Percentiles rank a stretch among this genome's conserved stretches.
Conservation (phyloP, 768 basidiomycete genomes). For the Phlegmacium glaucopus region DNA sequence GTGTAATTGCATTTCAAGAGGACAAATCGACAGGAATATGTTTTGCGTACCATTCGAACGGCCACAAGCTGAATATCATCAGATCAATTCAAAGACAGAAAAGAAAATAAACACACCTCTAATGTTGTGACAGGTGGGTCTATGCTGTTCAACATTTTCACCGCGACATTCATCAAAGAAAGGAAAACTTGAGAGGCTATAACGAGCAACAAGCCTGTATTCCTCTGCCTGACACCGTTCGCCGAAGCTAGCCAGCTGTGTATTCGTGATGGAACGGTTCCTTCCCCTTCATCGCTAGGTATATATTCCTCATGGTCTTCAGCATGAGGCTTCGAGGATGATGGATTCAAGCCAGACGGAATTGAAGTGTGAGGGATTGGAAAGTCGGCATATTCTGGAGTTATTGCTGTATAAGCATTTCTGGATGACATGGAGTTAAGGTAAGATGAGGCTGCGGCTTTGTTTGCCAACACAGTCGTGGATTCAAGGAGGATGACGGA, state of each 20-base stretch:
- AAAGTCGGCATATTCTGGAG: conserved; percentile 16
- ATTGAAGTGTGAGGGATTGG: conserved; percentile 5
- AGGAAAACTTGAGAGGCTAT: conserved; percentile 56
- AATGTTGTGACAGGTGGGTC: conserved; percentile 57
- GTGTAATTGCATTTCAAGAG: not conserved
- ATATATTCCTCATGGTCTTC: no score
- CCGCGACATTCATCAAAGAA: conserved; percentile 56
- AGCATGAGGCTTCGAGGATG: not conserved
- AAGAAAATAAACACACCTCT: conserved; percentile 36
- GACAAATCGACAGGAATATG: conserved; percentile 36
- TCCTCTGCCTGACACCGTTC: conserved; percentile 23
- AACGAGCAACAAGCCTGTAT: conserved; percentile 61
- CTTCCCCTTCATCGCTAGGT: no score
- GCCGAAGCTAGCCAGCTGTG: not conserved
- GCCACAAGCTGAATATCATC: conserved; percentile 34
- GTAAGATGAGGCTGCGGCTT: conserved; percentile 7
- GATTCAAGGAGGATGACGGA: no score
- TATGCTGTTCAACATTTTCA: conserved; percentile 57
- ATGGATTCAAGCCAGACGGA: not conserved
- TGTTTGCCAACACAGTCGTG: no score
- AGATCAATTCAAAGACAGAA: not conserved
- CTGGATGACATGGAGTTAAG: conserved; percentile 7
- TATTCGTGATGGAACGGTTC: not conserved
- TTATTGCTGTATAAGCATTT: conserved; percentile 16
- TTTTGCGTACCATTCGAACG: conserved; percentile 13